Percentiles rank a stretch among this genome's conserved stretches.
Evolutionary conservation across 352 stramenopile genomes (phyloP).

Genomic region (Blastocystis sp.): DNA sequence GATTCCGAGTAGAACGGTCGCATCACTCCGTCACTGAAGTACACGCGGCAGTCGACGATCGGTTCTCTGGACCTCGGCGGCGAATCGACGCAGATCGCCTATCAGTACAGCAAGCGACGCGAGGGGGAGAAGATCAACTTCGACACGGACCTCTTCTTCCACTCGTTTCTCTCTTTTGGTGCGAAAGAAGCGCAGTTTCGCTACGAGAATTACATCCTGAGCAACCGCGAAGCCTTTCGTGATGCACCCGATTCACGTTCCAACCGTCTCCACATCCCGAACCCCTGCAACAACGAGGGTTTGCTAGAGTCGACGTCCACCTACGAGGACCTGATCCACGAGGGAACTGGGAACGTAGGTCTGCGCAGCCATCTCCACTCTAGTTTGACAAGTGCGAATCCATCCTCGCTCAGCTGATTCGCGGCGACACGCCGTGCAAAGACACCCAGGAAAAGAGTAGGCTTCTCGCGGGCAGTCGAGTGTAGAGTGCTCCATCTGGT

Average conservation of each 20-base stretch:
- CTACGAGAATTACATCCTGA: constrained; percentile 34
- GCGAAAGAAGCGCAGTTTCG: constrained; percentile 56
- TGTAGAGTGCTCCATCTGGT: constrained; percentile 58
- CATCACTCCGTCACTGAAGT: constrained; percentile 32
- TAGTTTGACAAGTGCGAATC: constrained; percentile 47
- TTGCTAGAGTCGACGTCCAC: background rate
- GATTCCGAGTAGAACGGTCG: background rate
- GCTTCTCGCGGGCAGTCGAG: background rate
- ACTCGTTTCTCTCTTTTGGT: constrained; percentile 51
- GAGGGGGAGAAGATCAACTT: constrained; percentile 9
- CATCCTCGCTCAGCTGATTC: background rate
- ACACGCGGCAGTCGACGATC: background rate
- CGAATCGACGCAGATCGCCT: constrained; percentile 50
- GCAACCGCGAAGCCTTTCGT: constrained; percentile 15
- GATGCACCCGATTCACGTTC: background rate
- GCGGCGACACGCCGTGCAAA: constrained; percentile 11
- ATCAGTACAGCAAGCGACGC: background rate
- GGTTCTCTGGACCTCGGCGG: constrained; percentile 37
- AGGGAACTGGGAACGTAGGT: constrained; percentile 51
- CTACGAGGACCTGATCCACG: constrained; percentile 2
- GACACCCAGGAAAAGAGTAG: background rate
- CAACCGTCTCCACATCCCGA: constrained; percentile 11
- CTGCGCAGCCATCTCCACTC: background rate
- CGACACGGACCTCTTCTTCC: constrained; percentile 6
- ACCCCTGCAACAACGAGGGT: constrained; percentile 13